Base-by-base conservation (phyloP, 2,329 filamentous ascomycete species). In the Pseudomassariella vexata region DNA sequence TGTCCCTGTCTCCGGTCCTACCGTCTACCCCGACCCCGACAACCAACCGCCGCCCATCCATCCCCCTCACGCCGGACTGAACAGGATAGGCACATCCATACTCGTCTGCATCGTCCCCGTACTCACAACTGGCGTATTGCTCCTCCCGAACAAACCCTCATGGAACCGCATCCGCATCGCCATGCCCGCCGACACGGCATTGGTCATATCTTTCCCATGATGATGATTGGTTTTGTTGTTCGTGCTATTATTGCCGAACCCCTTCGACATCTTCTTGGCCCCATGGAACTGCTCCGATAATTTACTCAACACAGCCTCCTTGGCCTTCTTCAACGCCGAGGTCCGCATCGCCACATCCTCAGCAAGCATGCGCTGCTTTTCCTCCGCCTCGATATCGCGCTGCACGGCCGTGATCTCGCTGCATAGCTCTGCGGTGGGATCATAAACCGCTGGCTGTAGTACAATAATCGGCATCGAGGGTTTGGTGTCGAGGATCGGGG, bases 71-170 rank as follows among this genome's bases (percentile, higher is more conserved):
- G 45, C 51, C 26, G 67, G 62, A 50, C 66, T 75, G 36, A 79
- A 76, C 53, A 80, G 71, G 48, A 81, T 57, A 39, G 76, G 76
- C 39, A 81, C 76, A 45, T 76, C 73, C 49, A 74, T 53, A 33
- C 60, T 65, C 38, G 61, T 48, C 25, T 65, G 57, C 34, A 71
- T 47, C 15, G 38, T 30, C 14, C 35, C 11, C 6, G 30, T 33
- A 32, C 41, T 44, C 23, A 44, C 35, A 6, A 32, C 30, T 12
- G 40, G 22, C 6, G 40, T 23, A 12, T 15, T 38, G 36, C 56
- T 57, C 39, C 45, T 53, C 10, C 62, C 63, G 41, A 68, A 67
- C 21, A 67, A 39, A 9, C 63, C 61, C 38, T 65, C 62, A 9
- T 62, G 49, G 25, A 68, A 55, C 25, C 61, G 50, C 30, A 53